phyloP scores from a whole-genome alignment of 306 rosid genomes.

The Rosa persica region DNA sequence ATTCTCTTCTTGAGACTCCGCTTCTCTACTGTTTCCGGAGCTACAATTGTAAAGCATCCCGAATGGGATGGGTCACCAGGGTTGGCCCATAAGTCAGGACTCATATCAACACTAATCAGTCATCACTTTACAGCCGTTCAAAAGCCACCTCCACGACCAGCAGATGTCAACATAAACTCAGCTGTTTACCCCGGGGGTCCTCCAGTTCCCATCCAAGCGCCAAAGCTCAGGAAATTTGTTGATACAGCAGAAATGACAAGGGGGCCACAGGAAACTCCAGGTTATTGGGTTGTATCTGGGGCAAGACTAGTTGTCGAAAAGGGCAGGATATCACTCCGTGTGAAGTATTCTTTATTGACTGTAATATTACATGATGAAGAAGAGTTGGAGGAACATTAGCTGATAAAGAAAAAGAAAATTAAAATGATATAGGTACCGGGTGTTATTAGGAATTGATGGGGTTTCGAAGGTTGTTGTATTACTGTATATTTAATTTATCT shows the following conservation, averaged over 20 bases:
- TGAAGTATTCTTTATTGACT: slow-evolving; percentile 81
- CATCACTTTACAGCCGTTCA: slow-evolving; percentile 87
- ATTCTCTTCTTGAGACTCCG: slow-evolving; percentile 73
- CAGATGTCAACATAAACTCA: slow-evolving; percentile 91
- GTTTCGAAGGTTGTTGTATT: background rate
- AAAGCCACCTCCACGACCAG: slow-evolving; percentile 83
- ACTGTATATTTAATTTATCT: slow-evolving; percentile 3
- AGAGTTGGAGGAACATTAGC: slow-evolving; percentile 53
- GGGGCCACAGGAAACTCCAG: slow-evolving; percentile 95
- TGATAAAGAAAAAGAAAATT: background rate
- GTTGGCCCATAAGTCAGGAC: slow-evolving; percentile 81
- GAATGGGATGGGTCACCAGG: slow-evolving; percentile 98
- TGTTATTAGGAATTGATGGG: background rate
- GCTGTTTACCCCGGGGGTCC: slow-evolving; percentile 97
- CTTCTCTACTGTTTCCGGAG: slow-evolving; percentile 75
- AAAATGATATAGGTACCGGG: background rate
- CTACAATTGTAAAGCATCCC: slow-evolving; percentile 58
- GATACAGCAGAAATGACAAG: slow-evolving; percentile 91
- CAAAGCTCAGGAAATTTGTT: slow-evolving; percentile 85
- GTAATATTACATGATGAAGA: slow-evolving; percentile 70
- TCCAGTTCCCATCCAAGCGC: slow-evolving; percentile 85
- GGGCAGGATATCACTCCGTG: slow-evolving; percentile 80
- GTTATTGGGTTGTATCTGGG: slow-evolving; percentile 97
- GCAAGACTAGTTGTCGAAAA: slow-evolving; percentile 88
- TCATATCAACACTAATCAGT: slow-evolving; percentile 89